Conservation (phyloP, 2,329 filamentous ascomycete genomes). For the Beauveria rudraprayagi region DNA sequence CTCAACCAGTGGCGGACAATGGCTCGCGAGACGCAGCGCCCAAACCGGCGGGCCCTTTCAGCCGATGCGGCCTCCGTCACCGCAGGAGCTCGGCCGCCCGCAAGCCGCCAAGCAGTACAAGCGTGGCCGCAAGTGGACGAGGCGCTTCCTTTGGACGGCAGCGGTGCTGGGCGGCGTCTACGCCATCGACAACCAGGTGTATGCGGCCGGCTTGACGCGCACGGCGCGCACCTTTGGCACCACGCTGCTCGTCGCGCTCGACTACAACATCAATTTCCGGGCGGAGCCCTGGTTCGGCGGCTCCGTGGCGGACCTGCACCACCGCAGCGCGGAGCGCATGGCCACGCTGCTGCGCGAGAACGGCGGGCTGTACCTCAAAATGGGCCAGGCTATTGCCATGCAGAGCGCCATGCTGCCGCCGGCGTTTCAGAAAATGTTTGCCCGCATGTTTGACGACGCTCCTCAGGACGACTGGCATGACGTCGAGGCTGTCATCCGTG, state of each 20-base stretch:
- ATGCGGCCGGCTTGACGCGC: slow-evolving; percentile 70
- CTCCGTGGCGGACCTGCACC: slow-evolving; percentile 69
- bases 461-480: slow-evolving; percentile 86
- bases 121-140: slow-evolving; percentile 65
- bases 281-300: slow-evolving; percentile 66
- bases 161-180: slow-evolving; percentile 55
- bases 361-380: slow-evolving; percentile 93
- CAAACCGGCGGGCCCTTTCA: slow-evolving; percentile 42
- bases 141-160: slow-evolving; percentile 58
- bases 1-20: background rate
- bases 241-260: slow-evolving; percentile 72
- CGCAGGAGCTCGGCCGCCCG: slow-evolving; percentile 68
- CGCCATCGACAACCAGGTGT: slow-evolving; percentile 62
- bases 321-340: slow-evolving; percentile 73
- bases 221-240: slow-evolving; percentile 74
- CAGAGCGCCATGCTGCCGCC: slow-evolving; percentile 89
- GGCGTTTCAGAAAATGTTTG: slow-evolving; percentile 94
- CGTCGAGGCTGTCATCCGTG: slow-evolving; percentile 73
- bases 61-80: slow-evolving; percentile 67
- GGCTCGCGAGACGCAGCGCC: slow-evolving; percentile 17
- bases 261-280: slow-evolving; percentile 96
- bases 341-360: slow-evolving; percentile 77
- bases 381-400: slow-evolving; percentile 97
- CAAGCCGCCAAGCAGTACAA: slow-evolving; percentile 62
- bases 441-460: slow-evolving; percentile 94